Evolutionary conservation across 768 basidiomycete species (phyloP).

Genomic region (Mycena crocata): DNA sequence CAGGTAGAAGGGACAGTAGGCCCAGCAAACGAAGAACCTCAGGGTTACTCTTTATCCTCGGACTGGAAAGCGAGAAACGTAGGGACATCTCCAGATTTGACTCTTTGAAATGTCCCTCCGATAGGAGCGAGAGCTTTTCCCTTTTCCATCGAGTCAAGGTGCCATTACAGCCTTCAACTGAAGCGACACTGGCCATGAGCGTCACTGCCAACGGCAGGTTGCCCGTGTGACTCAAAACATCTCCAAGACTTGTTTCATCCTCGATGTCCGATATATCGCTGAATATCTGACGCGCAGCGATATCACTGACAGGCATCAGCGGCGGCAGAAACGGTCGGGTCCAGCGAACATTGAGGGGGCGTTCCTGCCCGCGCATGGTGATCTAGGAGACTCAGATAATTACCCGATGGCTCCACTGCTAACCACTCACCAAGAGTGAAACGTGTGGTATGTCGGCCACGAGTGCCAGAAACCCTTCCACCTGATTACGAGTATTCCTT

Average conservation of each 20-base stretch:
- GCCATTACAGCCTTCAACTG: background rate
- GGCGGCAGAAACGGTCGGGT: background rate
- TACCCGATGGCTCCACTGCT: background rate
- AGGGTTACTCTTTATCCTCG: background rate
- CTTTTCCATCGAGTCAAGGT: background rate
- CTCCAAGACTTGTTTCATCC: background rate
- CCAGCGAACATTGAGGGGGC: background rate
- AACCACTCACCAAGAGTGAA: background rate
- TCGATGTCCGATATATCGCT: background rate
- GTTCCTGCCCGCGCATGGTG: slow-evolving; percentile 6
- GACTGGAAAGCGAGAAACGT: background rate
- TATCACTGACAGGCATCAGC: background rate
- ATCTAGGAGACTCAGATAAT: too few species aligned
- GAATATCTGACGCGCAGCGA: background rate
- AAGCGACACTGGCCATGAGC: background rate
- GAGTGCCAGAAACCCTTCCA: background rate
- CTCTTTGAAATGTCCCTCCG: background rate
- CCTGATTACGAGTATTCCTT: background rate
- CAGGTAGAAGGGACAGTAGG: background rate
- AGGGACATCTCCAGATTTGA: background rate
- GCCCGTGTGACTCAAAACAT: background rate
- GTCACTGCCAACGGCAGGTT: background rate
- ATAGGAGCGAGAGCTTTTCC: background rate
- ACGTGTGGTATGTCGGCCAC: background rate
- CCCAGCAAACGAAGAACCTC: background rate